Percentiles rank a stretch among this genome's conserved stretches.
Evolutionary conservation across 1,284 basidiomycete species (phyloP).

Genomic region (Apiotrichum sp.): DNA sequence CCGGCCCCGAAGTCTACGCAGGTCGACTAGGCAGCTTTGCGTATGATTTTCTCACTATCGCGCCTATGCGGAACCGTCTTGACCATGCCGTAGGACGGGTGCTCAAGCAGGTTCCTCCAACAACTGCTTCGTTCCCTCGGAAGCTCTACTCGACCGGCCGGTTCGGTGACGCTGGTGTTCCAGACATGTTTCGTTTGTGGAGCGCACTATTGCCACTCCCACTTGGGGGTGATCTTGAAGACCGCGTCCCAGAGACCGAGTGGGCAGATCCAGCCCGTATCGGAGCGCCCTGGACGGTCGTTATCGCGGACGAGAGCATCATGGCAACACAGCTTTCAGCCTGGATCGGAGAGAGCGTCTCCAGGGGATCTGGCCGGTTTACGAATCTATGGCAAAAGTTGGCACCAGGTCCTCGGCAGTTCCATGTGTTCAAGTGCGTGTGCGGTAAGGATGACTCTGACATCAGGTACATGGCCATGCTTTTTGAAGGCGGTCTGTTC

Average conservation of each 20-base stretch:
- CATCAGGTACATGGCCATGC: constrained; percentile 27
- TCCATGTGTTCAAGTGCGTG: constrained; percentile 31
- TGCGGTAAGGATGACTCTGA: background rate
- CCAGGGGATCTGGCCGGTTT: constrained; percentile 4
- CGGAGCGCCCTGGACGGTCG: constrained; percentile 22
- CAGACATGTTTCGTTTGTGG: constrained; percentile 28
- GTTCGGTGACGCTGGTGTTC: constrained; percentile 18
- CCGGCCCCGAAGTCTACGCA: constrained; percentile 16
- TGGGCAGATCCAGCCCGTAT: constrained; percentile 13
- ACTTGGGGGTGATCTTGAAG: background rate
- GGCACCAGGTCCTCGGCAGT: constrained; percentile 21
- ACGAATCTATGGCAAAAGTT: constrained; percentile 28
- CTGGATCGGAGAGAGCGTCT: constrained; percentile 25
- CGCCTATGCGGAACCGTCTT: constrained; percentile 4
- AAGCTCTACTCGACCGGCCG: constrained; percentile 16
- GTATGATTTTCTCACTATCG: constrained; percentile 2
- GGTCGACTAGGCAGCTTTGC: constrained; percentile 17
- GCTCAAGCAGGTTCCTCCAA: constrained; percentile 10
- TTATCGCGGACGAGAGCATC: constrained; percentile 23
- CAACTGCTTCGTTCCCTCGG: constrained; percentile 4
- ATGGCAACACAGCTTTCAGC: constrained; percentile 20
- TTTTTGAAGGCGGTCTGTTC: constrained; percentile 35
- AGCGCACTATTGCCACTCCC: constrained; percentile 19
- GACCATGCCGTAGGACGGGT: constrained; percentile 10
- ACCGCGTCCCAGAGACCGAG: constrained; percentile 10